These are phyloP conservation scores for Mycena galopus DNA, from an alignment of 768 basidiomycete genomes.

Conservation along the genomic window DNA sequence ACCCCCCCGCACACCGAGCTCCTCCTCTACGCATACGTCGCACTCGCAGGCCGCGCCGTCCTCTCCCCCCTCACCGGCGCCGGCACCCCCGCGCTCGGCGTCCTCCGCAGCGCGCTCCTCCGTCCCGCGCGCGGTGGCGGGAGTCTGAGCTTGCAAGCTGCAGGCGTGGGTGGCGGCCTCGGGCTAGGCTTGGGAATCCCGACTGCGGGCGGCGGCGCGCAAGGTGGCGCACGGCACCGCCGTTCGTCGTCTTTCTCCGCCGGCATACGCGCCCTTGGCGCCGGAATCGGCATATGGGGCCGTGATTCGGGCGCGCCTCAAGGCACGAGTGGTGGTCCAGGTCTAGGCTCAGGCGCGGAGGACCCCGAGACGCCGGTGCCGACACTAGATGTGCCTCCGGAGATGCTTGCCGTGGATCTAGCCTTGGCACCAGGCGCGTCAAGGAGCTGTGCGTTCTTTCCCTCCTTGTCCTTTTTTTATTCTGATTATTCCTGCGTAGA, in stretches of 20 bases:
- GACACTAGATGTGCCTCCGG: conserved; percentile 86
- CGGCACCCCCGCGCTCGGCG: conserved; percentile 54
- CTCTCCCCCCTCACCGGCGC: conserved; percentile 62
- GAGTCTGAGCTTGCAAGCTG: conserved; percentile 31
- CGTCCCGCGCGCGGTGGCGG: conserved; percentile 51
- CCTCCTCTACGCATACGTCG: conserved; percentile 88
- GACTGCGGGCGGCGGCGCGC: conserved; percentile 34
- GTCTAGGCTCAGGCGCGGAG: neutral
- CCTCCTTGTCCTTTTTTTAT: neutral
- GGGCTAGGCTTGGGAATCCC: neutral
- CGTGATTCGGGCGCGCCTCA: conserved; percentile 36
- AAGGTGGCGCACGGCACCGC: conserved; percentile 50
- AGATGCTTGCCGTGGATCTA: conserved; percentile 92
- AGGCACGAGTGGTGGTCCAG: conserved; percentile 19
- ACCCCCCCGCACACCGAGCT: conserved; percentile 70
- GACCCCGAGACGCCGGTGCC: conserved; percentile 80
- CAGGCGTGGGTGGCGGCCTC: neutral
- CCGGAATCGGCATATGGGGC: conserved; percentile 41
- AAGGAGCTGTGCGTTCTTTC: conserved; percentile 77
- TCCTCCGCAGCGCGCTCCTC: conserved; percentile 64
- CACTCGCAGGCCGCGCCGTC: conserved; percentile 77
- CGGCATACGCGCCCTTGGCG: conserved; percentile 64
- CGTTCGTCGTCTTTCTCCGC: conserved; percentile 67
- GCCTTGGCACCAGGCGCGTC: conserved; percentile 86
- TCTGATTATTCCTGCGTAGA: conserved; percentile 59